Evolutionary conservation across 2,329 filamentous ascomycete species (phyloP), one percentile per base, ranked within the genome.

Genomic region (Orbilia blumenaviensis): DNA sequence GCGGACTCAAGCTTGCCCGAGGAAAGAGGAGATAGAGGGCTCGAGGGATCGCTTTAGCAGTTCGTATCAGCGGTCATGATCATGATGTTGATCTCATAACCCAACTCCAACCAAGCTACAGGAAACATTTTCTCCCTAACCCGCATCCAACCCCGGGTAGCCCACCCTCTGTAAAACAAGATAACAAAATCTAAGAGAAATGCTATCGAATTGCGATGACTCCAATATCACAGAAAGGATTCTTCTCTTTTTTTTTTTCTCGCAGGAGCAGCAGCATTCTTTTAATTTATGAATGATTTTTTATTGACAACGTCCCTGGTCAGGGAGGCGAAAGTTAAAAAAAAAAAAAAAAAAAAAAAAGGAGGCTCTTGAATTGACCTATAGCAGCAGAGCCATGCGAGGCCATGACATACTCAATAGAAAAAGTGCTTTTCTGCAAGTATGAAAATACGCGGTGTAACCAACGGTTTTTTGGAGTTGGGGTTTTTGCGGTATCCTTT

Each of bases 21-120:
- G n/a, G n/a, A n/a, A n/a, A n/a, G n/a, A n/a, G n/a, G n/a, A n/a
- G n/a, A n/a, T n/a, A n/a, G n/a, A n/a, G 23, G 14, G 10, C 25
- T 50, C 29, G 29, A 34, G 29, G 29, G 5, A 5, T 10, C 29
- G 29, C 5, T 10, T 34, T 3, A 4, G 4, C 41, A 5, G 4
- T 21, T 56, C 52, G 52, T 56, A 56, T 56, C 52, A 38, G 52
- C 52, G 52, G 52, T 56, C 52, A 56, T 56, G 52, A 25, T 56
- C n/a, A n/a, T n/a, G n/a, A n/a, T n/a, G n/a, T n/a, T n/a, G 25
- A 38, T 56, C 52, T 14, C 36, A 56, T 38, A 56, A 56, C 23
- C 52, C 52, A 36, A 56, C 52, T 54, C 23, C 23, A 29, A 29
- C 46, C 46, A 23, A 9, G 46, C 23, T 29, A 50, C 46, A 50